Evolutionary conservation across 768 basidiomycete species (phyloP), one percentile per base, ranked within the genome.

Genomic region (Psilocybe tampanensis): DNA sequence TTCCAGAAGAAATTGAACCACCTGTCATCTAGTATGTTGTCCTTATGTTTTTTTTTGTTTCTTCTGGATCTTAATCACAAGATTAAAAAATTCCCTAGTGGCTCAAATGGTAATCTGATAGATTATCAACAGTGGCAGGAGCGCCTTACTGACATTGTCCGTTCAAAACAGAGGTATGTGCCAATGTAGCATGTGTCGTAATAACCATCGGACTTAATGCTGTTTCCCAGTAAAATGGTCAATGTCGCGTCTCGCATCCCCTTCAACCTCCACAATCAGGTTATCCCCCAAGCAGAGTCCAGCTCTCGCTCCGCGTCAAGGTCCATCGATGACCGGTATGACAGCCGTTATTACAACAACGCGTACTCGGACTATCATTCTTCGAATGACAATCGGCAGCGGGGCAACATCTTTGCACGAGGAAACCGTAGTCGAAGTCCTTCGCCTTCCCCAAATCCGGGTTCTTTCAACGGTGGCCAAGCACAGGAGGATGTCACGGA

Each of bases 221-320:
- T 54, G 51, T 24, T 53, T 21, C 12, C 17, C 67, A 89, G 86
- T 29, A 86, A 82, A 78, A 88, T 89, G 87, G 86, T 89, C 60
- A 87, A 88, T 54, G 80, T 89, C 13, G 79, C 80, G 54, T 80
- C 83, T 1, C 78, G 76, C 21, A 74, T 83, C 23, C 86, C 86
- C 0, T 88, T 89, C 71, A 83, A 84, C 64, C 74, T 88, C 58
- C 80, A 81, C 66, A 75, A 74, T 51, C 70, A 69, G 50, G 60
- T 68, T 13, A 51, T 71, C 23, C 66, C 66, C 17, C 55, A 67
- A 3, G 64, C 69, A 8, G 66, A 68, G 12, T 69, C 72, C 15
- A 52, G 63, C 3, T 72, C 74, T 22, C 64, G 68, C 29, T 71
- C 69, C 9, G 52, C 65, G 15, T 70, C 74, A 19, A 56, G 64